phyloP scores from a whole-genome alignment of 352 stramenopile genomes.

The Phytophthora crassamura region DNA sequence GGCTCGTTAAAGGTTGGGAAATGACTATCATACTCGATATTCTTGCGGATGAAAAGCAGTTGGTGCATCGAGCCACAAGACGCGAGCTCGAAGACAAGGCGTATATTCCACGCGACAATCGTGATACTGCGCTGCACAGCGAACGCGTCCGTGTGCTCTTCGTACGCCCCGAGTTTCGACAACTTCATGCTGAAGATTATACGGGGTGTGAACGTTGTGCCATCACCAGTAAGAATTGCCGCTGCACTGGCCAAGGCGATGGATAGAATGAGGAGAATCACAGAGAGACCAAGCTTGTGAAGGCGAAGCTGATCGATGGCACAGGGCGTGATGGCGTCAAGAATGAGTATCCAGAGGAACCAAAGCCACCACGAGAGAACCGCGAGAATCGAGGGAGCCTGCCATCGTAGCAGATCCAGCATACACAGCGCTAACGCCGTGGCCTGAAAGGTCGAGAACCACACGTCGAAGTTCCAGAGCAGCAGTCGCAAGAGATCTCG shows the following conservation, averaged over 20 bases:
- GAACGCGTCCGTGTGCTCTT: constrained; percentile 4
- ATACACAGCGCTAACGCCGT: constrained; percentile 23
- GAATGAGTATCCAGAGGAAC: constrained; percentile 46
- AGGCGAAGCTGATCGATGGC: constrained; percentile 5
- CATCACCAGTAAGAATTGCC: constrained; percentile 1
- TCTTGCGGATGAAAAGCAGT: constrained; percentile 16
- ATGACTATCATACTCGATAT: constrained; percentile 22
- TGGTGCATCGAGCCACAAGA: not conserved
- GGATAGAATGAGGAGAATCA: constrained; percentile 7
- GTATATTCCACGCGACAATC: constrained; percentile 10
- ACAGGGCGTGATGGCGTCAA: constrained; percentile 48
- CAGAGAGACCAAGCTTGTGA: not conserved
- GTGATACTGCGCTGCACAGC: constrained; percentile 21
- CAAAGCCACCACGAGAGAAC: constrained; percentile 46
- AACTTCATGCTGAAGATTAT: not conserved
- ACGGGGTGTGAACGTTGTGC: constrained; percentile 6
- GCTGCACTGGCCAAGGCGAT: not conserved
- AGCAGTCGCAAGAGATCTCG: constrained; percentile 15
- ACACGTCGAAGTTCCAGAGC: constrained; percentile 24
- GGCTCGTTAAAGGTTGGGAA: constrained; percentile 12
- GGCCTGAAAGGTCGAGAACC: constrained; percentile 20
- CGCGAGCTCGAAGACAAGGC: constrained; percentile 7
- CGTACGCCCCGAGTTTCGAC: not conserved
- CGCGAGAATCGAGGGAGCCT: constrained; percentile 32
- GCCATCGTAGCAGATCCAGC: constrained; percentile 40